These are phyloP conservation scores for Rhododendron mucronatum DNA, from an alignment of 148 eudicot genomes.

Conservation along the genomic window DNA sequence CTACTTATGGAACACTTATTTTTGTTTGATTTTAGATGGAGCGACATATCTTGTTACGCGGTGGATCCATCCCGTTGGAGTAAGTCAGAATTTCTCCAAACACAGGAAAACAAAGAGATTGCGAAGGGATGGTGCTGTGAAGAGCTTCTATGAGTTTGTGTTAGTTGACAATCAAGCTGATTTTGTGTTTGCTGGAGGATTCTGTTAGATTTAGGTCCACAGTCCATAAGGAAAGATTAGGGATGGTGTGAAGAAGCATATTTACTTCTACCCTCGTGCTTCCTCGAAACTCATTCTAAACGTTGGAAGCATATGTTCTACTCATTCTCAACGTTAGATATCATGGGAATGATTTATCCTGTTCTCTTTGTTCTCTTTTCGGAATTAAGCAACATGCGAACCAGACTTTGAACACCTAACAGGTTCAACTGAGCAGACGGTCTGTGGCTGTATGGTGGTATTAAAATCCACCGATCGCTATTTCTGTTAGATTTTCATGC, in stretches of 20 bases:
- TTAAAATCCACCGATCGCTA: neutral
- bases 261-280: neutral
- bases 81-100: neutral
- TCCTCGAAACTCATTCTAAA: neutral
- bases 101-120: neutral
- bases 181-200: neutral
- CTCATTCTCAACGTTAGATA: neutral
- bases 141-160: neutral
- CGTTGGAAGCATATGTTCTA: neutral
- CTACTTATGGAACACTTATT: neutral
- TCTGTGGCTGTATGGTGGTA: neutral
- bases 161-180: conserved; percentile 2
- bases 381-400: neutral
- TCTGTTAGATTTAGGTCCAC: neutral
- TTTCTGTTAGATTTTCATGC: neutral
- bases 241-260: neutral
- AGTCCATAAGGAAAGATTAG: neutral
- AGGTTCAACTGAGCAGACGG: neutral
- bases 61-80: conserved; percentile 27
- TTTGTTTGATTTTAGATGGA: conserved; percentile 29
- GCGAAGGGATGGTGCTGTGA: neutral
- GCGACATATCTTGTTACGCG: conserved; percentile 30
- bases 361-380: neutral
- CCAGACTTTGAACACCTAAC: neutral
- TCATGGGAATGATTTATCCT: neutral